phyloP scores from a whole-genome alignment of 805 yeast species.

The Nakazawaea wyomingensis region DNA sequence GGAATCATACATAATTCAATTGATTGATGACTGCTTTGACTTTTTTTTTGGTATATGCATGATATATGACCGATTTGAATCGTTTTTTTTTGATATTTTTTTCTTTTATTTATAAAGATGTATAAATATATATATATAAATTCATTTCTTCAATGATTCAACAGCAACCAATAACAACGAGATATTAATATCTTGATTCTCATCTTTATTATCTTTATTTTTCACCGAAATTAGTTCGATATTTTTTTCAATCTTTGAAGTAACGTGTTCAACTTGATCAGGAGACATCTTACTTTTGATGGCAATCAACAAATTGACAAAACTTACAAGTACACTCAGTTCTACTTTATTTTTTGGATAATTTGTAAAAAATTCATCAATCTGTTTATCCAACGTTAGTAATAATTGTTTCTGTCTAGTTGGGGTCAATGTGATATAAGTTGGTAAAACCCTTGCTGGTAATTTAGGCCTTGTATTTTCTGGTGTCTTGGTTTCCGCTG shows the following conservation, averaged over 20 bases:
- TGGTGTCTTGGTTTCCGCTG: too few relatives aligned
- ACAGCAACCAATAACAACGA: slow-evolving; percentile 7
- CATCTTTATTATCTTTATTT: background rate
- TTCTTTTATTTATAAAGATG: too few relatives aligned
- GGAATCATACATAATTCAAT: too few relatives aligned
- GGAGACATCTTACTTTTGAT: slow-evolving; percentile 5
- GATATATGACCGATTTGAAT: too few relatives aligned
- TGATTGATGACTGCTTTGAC: too few relatives aligned
- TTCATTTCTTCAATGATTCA: slow-evolving; percentile 9
- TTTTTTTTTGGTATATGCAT: too few relatives aligned
- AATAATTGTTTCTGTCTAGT: slow-evolving; percentile 38
- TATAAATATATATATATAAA: too few relatives aligned
- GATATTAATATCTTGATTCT: background rate
- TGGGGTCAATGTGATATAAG: slow-evolving; percentile 37
- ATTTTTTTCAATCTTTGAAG: background rate
- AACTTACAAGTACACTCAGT: slow-evolving; percentile 45
- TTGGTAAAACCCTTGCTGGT: slow-evolving; percentile 33
- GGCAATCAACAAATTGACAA: slow-evolving; percentile 40
- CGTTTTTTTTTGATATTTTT: too few relatives aligned
- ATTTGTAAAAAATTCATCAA: slow-evolving; percentile 30
- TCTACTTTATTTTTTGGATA: slow-evolving; percentile 19
- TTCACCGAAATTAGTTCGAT: background rate
- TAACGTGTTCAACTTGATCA: slow-evolving; percentile 1
- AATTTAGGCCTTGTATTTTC: slow-evolving; percentile 24
- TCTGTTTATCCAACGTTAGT: slow-evolving; percentile 32